Conservation (phyloP, 306 rosid genomes). For the Vigna hirtella region DNA sequence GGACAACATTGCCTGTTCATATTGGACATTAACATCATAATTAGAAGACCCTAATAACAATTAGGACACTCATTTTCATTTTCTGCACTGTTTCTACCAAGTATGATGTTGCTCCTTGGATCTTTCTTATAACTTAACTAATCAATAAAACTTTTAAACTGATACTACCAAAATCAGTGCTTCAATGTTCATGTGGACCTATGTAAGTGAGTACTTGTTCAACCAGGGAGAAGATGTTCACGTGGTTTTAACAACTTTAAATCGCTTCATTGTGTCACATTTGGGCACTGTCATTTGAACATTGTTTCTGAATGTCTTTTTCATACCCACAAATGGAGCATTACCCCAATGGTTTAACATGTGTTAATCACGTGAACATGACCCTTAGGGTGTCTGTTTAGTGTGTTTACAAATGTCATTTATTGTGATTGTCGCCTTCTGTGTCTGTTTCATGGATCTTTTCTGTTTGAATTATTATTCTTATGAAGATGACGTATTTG, state of each 20-base stretch:
- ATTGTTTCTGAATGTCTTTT: conserved; percentile 1
- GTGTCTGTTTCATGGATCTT: conserved; percentile 14
- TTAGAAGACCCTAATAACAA: background rate
- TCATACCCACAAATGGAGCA: conserved; percentile 18
- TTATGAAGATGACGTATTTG: background rate
- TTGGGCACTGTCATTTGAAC: background rate
- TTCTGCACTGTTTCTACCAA: background rate
- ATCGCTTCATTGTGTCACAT: conserved; percentile 10
- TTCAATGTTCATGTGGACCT: background rate
- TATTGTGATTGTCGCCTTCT: background rate
- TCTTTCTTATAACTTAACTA: background rate
- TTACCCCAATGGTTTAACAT: conserved; percentile 14
- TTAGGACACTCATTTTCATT: background rate
- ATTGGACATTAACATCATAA: background rate
- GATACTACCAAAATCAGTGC: too few species aligned
- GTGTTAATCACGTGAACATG: conserved; percentile 36
- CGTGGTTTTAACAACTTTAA: conserved; percentile 22
- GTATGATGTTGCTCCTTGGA: background rate
- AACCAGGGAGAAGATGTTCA: conserved; percentile 5
- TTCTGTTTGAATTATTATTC: conserved; percentile 1
- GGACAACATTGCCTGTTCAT: background rate
- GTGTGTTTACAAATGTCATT: background rate
- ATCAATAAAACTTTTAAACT: too few species aligned
- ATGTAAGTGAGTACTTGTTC: background rate
- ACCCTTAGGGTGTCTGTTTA: background rate